phyloP scores from a whole-genome alignment of 2,329 filamentous ascomycete genomes.

The Geosmithia flava region DNA sequence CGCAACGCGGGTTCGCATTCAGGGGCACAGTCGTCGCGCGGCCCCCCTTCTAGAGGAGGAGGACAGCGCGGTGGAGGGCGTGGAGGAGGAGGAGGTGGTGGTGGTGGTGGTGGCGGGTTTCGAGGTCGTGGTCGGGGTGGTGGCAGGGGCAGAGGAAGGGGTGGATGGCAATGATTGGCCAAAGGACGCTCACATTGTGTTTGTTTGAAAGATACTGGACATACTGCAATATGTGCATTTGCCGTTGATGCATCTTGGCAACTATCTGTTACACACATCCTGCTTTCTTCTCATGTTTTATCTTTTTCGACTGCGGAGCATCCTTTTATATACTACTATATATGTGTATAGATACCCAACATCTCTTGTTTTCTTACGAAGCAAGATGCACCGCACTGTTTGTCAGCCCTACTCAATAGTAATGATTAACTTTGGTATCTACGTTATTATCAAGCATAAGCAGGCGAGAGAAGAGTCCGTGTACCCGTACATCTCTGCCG shows the following conservation, averaged over 20 bases:
- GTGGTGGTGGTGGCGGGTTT: neutral
- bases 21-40: neutral
- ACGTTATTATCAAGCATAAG: neutral
- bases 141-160: conserved; percentile 10
- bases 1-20: neutral
- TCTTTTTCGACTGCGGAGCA: neutral
- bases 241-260: no score
- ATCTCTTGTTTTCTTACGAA: neutral
- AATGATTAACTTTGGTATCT: neutral
- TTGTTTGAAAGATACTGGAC: neutral
- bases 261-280: neutral
- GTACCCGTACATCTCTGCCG: neutral
- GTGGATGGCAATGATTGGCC: conserved; percentile 4
- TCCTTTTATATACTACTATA: neutral
- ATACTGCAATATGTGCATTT: no score
- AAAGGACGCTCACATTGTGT: neutral
- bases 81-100: neutral
- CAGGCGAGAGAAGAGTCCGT: neutral
- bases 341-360: neutral
- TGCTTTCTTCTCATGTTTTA: neutral
- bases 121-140: conserved; percentile 9
- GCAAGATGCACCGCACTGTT: neutral
- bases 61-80: conserved; percentile 1
- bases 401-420: neutral
- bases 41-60: neutral